These are phyloP conservation scores for Sporothrix luriei DNA, from an alignment of 2,329 filamentous ascomycete species.

Conservation along the genomic window DNA sequence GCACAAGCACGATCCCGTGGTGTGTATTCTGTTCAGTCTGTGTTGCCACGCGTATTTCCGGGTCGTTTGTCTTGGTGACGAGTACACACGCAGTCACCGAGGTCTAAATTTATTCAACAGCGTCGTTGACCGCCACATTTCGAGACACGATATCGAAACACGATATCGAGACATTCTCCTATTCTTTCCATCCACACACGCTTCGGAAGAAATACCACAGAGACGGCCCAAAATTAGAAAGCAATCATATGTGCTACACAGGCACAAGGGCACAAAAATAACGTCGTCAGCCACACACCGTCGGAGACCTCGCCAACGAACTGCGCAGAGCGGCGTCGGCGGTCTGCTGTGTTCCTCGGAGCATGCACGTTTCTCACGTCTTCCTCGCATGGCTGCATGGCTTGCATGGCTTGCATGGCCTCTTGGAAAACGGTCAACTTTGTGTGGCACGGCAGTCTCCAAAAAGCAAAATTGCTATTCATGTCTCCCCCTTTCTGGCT, in stretches of 20 bases:
- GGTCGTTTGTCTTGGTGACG: neutral
- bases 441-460: neutral
- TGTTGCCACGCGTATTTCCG: neutral
- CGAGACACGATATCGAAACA: neutral
- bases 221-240: neutral
- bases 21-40: neutral
- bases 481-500: neutral
- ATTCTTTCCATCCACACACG: neutral
- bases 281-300: conserved; percentile 7
- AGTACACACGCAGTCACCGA: too few species aligned
- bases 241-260: neutral
- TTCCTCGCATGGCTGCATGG: neutral
- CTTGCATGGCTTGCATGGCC: neutral
- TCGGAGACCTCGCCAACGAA: neutral
- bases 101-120: neutral
- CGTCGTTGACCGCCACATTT: too few species aligned
- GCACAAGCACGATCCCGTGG: conserved; percentile 5
- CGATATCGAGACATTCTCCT: neutral
- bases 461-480: neutral
- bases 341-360: neutral
- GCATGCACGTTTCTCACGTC: conserved; percentile 8
- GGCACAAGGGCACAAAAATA: conserved; percentile 8
- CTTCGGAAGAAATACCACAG: neutral
- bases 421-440: neutral
- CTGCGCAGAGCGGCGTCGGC: neutral